Evolutionary conservation across 1,139 yeast genomes (phyloP), one percentile per base, ranked within the genome.

Genomic region (Blastobotrys buckinghamii): DNA sequence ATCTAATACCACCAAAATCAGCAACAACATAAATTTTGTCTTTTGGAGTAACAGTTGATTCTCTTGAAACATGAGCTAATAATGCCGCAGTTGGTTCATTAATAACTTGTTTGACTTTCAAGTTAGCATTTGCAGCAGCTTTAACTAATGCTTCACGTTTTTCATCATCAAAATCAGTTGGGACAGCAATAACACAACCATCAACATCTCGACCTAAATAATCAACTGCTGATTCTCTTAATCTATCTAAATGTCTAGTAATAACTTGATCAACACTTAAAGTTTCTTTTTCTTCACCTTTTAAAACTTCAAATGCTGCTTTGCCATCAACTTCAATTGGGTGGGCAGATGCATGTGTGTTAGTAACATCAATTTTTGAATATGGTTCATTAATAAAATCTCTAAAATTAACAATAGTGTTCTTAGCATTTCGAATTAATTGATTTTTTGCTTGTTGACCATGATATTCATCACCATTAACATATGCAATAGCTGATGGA

Each of bases 401-500:
- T 70, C 98, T 82, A 79, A 92, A 92, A 75, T 88, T 87, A 62
- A 86, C 77, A 57, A 90, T 79, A 36, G 98, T 92, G 75, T 82
- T 87, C 53, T 73, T 73, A 54, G 97, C 82, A 76, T 90, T 88
- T 77, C 98, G 86, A 56, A 92, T 76, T 65, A 92, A 74, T 73
- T 94, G 97, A 53, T 89, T 87, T 62, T 83, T 74, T 53, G 98
- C 98, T 74, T 94, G 97, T 56, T 88, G 84, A 53, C 99, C 99
- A 67, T 92, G 97, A 73, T 87, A 92, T 73, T 92, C 98, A 67
- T 92, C 97, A 49, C 78, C 83, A 55, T 95, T 96, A 54, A 89
- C 89, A 68, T 90, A 92, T 15, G 97, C 83, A 56, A 92, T 76
- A 50, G 86, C 86, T 22, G 97, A 85, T 55, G 97, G 96, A 65